Percentiles rank a stretch among this genome's conserved stretches.
These are phyloP conservation scores for Pseudogymnoascus sp. DNA, from an alignment of 2,329 filamentous ascomycete genomes.

Conservation along the genomic window DNA sequence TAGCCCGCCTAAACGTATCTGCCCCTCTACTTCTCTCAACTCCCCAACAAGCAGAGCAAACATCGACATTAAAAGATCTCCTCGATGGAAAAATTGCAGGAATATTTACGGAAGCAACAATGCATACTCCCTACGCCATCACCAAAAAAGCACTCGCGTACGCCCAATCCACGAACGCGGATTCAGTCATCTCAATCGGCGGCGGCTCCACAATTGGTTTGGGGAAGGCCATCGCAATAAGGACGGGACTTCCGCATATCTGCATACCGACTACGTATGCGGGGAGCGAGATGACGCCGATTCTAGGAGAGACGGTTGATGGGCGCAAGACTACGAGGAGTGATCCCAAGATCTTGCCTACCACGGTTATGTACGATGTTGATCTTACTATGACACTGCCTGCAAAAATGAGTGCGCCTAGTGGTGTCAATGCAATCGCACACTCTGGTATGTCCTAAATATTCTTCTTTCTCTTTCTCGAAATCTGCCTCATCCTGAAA, in stretches of 20 bases:
- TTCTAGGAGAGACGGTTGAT: conserved; percentile 53
- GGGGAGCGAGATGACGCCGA: conserved; percentile 58
- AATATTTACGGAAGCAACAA: conserved; percentile 48
- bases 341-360: conserved; percentile 53
- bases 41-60: conserved; percentile 39
- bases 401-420: conserved; percentile 44
- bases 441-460: conserved; percentile 30
- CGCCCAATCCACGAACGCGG: conserved; percentile 38
- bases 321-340: conserved; percentile 50
- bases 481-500: no score
- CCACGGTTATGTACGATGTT: conserved; percentile 57
- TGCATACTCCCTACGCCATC: conserved; percentile 54
- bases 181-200: conserved; percentile 53
- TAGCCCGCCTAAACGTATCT: conserved; percentile 38
- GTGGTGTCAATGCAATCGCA: conserved; percentile 59
- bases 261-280: conserved; percentile 56
- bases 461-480: conserved; percentile 27
- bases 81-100: conserved; percentile 41
- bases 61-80: conserved; percentile 31
- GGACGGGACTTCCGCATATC: conserved; percentile 48
- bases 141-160: conserved; percentile 50
- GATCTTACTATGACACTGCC: conserved; percentile 55
- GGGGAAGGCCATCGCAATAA: conserved; percentile 48
- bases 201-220: conserved; percentile 56
- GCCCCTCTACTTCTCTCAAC: conserved; percentile 50